Conservation (phyloP, 768 basidiomycete species). For the Hericium coralloides region DNA sequence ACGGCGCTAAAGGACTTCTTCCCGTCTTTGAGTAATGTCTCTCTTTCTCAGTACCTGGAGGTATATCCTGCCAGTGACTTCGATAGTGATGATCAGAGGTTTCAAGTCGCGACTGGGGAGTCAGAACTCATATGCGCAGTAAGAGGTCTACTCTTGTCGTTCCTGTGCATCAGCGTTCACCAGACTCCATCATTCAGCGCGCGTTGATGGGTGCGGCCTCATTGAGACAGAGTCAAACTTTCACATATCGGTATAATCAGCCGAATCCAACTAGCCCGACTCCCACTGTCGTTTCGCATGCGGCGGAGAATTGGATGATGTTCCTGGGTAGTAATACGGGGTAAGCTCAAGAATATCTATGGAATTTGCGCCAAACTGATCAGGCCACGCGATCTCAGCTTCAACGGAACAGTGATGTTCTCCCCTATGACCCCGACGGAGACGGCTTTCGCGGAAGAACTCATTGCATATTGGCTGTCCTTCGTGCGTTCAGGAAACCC, state of each 20-base stretch:
- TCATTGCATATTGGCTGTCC: slow-evolving; percentile 59
- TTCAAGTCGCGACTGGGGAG: slow-evolving; percentile 42
- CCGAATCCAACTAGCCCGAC: slow-evolving; percentile 34
- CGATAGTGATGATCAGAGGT: slow-evolving; percentile 30
- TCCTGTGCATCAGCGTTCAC: background rate
- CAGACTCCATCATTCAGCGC: slow-evolving; percentile 21
- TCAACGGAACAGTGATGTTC: slow-evolving; percentile 47
- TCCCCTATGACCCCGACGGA: slow-evolving; percentile 36
- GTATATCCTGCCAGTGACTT: slow-evolving; percentile 38
- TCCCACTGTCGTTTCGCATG: slow-evolving; percentile 30
- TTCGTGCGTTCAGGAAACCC: slow-evolving; percentile 51
- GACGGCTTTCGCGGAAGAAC: slow-evolving; percentile 44
- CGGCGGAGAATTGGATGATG: slow-evolving; percentile 66
- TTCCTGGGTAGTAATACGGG: slow-evolving; percentile 53
- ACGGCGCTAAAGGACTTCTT: slow-evolving; percentile 32
- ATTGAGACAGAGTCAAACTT: slow-evolving; percentile 26
- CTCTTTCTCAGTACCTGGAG: slow-evolving; percentile 29
- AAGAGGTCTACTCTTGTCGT: slow-evolving; percentile 17
- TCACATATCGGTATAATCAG: slow-evolving; percentile 55
- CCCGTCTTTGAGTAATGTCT: slow-evolving; percentile 33
- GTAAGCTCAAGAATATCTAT: slow-evolving; percentile 26
- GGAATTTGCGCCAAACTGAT: background rate
- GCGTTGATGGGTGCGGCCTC: slow-evolving; percentile 38
- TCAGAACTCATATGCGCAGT: slow-evolving; percentile 44
- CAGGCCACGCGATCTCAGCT: slow-evolving; percentile 7